Percentiles rank a stretch among this genome's conserved stretches.
phyloP scores from a whole-genome alignment of 2,329 filamentous ascomycete genomes.

The Xylaria sp. region DNA sequence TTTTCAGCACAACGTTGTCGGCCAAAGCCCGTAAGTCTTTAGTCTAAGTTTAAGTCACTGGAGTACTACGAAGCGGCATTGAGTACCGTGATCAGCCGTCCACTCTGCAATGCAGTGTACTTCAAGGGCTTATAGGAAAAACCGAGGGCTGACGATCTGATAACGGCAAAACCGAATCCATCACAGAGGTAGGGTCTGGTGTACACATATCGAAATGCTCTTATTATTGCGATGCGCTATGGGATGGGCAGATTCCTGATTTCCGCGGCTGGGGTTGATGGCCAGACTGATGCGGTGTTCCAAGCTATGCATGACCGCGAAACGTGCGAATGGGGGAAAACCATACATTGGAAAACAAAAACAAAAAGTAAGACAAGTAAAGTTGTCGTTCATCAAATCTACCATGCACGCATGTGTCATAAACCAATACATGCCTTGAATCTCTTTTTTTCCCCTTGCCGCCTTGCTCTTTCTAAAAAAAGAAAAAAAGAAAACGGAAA shows the following conservation, averaged over 20 bases:
- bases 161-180: too few species aligned
- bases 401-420: background rate
- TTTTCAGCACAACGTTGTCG: background rate
- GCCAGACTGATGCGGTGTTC: background rate
- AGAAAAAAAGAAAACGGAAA: too few species aligned
- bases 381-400: too few species aligned
- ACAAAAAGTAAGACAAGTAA: too few species aligned
- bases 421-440: background rate
- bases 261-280: background rate
- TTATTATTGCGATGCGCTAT: conserved; percentile 14
- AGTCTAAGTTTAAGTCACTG: background rate
- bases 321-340: too few species aligned
- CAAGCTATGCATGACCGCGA: background rate
- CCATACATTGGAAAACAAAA: background rate
- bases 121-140: background rate
- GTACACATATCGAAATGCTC: background rate
- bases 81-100: background rate
- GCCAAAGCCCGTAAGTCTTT: background rate
- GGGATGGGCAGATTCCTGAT: background rate
- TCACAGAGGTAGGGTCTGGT: too few species aligned
- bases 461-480: conserved; percentile 1
- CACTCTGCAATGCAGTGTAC: background rate
- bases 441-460: background rate
- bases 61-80: background rate
- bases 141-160: background rate